Evolutionary conservation across 1,284 basidiomycete species (phyloP), one percentile per base, ranked within the genome.

Genomic region (Somion occarium): DNA sequence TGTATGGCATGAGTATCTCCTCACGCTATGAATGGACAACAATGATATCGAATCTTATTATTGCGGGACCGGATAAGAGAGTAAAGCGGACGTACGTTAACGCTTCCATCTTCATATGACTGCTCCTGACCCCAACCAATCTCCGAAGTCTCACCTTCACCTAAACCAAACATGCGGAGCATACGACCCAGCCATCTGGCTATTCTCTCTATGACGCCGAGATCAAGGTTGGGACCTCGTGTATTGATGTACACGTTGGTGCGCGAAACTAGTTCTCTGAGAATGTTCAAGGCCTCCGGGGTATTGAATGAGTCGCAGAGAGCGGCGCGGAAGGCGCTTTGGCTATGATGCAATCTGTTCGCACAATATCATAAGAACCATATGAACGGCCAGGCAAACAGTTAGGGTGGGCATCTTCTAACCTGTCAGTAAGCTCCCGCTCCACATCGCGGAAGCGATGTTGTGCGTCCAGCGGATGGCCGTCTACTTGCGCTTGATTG

Each of bases 221-320:
- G 73, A 64, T 98, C 94, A 27, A 83, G 64, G 34, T 69, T 71
- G 60, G 77, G 79, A 27, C 76, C 76, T 30, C 77, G 78, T 26
- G 75, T 62, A 53, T 82, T 87, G 57, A 98, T 85, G 73, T 98
- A 99, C 23, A 93, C 76, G 66, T 98, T 98, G 15, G 91, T 85
- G 49, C 83, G 79, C n/a, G 88, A 89, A 23, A 99, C 84, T 25
- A 98, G 74, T 55, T 95, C 88, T 12, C 91, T 78, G 12, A 99
- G 71, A 49, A 84, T 73, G 58, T 82, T 79, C 42, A 99, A 71
- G 0, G 93, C 96, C 13, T 74, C 76, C 1, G 94, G 92, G 0
- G 96, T 99, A 69, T 99, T 96, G 77, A 99, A 98, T 1, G 94
- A 98, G 69, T 99, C 96, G 71, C 91, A 97, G 51, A 99, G 83